Evolutionary conservation across 805 yeast genomes (phyloP).

Genomic region (Ogataea naganishii): DNA sequence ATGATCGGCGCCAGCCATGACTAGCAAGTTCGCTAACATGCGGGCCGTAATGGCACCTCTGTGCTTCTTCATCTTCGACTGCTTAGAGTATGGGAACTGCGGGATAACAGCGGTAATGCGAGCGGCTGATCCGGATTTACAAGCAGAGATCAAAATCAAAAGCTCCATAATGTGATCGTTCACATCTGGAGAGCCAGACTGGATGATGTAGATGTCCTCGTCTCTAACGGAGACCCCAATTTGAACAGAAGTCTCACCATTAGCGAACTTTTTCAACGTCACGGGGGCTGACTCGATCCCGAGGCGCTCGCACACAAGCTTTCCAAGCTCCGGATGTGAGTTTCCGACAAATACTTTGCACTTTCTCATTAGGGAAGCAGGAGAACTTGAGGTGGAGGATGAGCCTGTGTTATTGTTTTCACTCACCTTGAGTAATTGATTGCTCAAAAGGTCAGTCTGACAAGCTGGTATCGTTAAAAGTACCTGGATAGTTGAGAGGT

Average conservation of each 20-base stretch:
- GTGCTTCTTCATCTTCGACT: constrained; percentile 96
- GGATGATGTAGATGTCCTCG: constrained; percentile 92
- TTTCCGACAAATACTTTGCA: constrained; percentile 95
- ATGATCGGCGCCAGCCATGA: constrained; percentile 99
- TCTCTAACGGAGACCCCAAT: constrained; percentile 93
- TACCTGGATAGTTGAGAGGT: too few species aligned
- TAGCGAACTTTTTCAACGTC: constrained; percentile 83
- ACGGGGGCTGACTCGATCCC: constrained; percentile 95
- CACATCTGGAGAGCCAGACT: constrained; percentile 77
- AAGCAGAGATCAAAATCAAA: constrained; percentile 85
- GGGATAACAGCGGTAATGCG: constrained; percentile 96
- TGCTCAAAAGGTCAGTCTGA: too few species aligned
- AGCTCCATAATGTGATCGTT: constrained; percentile 97
- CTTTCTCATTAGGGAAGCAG: constrained; percentile 98
- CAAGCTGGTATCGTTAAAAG: too few species aligned
- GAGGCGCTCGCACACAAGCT: constrained; percentile 77
- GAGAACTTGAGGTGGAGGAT: too few species aligned
- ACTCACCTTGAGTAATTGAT: too few species aligned
- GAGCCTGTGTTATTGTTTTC: too few species aligned
- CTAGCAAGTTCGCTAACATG: constrained; percentile 88
- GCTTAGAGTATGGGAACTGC: constrained; percentile 95
- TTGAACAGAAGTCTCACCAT: constrained; percentile 96
- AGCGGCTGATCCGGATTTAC: constrained; percentile 97
- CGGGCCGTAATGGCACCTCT: constrained; percentile 98
- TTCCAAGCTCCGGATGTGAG: constrained; percentile 93